Base-by-base conservation (phyloP, 148 eudicot species). In the Beta vulgaris region DNA sequence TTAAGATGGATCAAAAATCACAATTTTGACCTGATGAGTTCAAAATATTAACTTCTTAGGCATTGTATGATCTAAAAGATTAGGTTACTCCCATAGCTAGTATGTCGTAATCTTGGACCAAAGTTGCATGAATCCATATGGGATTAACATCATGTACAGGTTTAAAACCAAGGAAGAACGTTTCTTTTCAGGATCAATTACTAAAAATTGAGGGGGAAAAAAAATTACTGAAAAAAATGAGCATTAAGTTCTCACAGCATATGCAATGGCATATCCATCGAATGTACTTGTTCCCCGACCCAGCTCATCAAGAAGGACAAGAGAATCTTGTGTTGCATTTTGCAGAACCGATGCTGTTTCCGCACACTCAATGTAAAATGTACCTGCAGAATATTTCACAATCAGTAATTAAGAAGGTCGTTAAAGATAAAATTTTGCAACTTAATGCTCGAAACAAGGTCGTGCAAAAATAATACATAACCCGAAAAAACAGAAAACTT, bases 261-360 rank as follows among this genome's bases (percentile, higher is more conserved):
- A 96, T 61, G 99, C 99, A 32, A 96, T 96, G 66, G 99, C 99
- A 79, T 92, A 96, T 84, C 99, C 99, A 75, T 96, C 99, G 25
- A 86, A 92, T 44, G 99, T 96, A 86, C 99, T 96, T 42, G 99
- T 96, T 84, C 99, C 99, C 70, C 99, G 88, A 74, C 99, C 99
- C 78, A 96, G 83, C 82, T 96, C 99, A 78, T 96, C 99, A 75
- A 96, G 94, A 74, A 96, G 87, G 55, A 96, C 99, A 64, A 96
- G 91, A 42, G 99, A 96, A 86, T 92, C 88, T 68, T 80, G 89
- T 6, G 99, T 89, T 29, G 99, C 98, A 80, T 90, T 91, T 84
- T 85, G 90, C 79, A 96, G 87, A 81, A 96, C 98, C 29, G 99
- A 89, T 79, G 99, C 99, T 65, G 99, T 96, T 85, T 96, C 99